phyloP scores from a whole-genome alignment of 2,329 filamentous ascomycete species.

The Aspergillus felis region DNA sequence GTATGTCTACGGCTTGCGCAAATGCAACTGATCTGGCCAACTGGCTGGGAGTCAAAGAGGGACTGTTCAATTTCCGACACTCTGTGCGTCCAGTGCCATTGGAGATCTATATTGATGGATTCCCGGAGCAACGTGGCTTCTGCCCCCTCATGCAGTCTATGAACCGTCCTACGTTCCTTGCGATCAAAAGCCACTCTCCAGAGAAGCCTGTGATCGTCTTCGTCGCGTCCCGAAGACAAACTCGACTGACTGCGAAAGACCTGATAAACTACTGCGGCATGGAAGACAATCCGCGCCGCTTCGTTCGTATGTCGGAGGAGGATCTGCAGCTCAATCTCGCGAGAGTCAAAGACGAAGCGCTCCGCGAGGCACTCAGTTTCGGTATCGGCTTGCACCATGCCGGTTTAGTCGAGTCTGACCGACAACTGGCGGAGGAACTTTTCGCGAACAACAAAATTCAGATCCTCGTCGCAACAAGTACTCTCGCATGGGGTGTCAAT shows the following conservation, averaged over 20 bases:
- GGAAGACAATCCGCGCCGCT: conserved; percentile 94
- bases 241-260: conserved; percentile 89
- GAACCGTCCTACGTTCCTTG: conserved; percentile 94
- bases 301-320: conserved; percentile 91
- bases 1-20: conserved; percentile 98
- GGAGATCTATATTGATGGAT: conserved; percentile 96
- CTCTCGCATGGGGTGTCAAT: conserved; percentile 97
- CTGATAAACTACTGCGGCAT: conserved; percentile 97
- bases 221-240: conserved; percentile 91
- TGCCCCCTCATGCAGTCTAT: conserved; percentile 98
- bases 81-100: conserved; percentile 94
- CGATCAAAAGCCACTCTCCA: conserved; percentile 93
- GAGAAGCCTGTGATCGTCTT: conserved; percentile 98
- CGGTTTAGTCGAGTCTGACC: conserved; percentile 89
- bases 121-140: conserved; percentile 91
- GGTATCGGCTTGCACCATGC: conserved; percentile 97
- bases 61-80: conserved; percentile 93
- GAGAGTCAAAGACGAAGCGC: conserved; percentile 85
- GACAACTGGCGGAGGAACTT: conserved; percentile 85
- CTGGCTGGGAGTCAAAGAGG: conserved; percentile 95
- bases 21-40: conserved; percentile 92
- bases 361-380: conserved; percentile 93
- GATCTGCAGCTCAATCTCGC: conserved; percentile 84
- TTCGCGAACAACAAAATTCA: conserved; percentile 98
- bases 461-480: conserved; percentile 91